Percentiles rank a stretch among this genome's conserved stretches.
Conservation (phyloP, 1,284 basidiomycete species). For the Ustilago cynodontis region DNA sequence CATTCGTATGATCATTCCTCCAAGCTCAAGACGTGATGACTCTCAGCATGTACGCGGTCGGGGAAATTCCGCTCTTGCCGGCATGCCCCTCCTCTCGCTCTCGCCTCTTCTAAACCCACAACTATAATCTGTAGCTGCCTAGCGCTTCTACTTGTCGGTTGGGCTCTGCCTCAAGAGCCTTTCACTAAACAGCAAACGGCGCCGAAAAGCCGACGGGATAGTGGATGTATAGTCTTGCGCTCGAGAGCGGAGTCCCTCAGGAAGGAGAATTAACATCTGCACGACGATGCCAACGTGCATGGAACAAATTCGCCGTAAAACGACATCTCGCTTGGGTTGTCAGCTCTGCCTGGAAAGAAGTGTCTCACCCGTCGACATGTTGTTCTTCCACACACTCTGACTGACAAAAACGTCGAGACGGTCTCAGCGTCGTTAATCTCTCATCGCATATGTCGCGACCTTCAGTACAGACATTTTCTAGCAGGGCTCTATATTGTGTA, state of each 20-base stretch:
- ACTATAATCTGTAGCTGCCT: background rate
- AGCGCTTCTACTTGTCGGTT: too few relatives aligned
- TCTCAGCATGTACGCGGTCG: background rate
- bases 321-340: conserved; percentile 1
- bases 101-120: background rate
- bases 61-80: conserved; percentile 7
- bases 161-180: too few relatives aligned
- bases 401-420: too few relatives aligned
- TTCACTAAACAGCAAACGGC: too few relatives aligned
- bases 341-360: background rate
- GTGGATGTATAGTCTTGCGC: background rate
- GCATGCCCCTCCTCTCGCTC: background rate
- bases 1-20: background rate
- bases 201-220: too few relatives aligned
- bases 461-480: background rate
- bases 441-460: background rate
- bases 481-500: background rate
- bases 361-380: background rate
- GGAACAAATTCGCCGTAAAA: conserved; percentile 3
- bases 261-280: conserved; percentile 9
- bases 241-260: background rate
- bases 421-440: too few relatives aligned
- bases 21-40: background rate
- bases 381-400: background rate
- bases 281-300: conserved; percentile 19